Evolutionary conservation across 2,329 filamentous ascomycete genomes (phyloP).

Genomic region (Nemania diffusa): DNA sequence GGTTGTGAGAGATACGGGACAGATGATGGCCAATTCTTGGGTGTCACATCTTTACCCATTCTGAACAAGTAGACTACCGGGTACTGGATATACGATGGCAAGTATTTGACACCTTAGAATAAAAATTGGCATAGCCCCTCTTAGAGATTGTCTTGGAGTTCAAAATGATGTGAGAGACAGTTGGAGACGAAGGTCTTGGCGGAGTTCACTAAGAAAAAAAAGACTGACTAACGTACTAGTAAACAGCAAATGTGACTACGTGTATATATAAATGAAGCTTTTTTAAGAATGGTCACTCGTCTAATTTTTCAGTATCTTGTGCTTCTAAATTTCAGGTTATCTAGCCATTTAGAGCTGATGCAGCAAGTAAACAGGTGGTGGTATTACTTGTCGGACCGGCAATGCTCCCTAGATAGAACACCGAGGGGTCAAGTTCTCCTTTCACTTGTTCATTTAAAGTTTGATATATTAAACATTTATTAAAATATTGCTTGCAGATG

Average conservation of each 20-base stretch:
- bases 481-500: too few relatives aligned
- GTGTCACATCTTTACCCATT: conserved; percentile 49
- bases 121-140: too few relatives aligned
- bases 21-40: conserved; percentile 67
- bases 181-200: not conserved
- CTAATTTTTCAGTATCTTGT: not conserved
- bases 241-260: not conserved
- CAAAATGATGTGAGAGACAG: not conserved
- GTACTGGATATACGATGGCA: not conserved
- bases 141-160: too few relatives aligned
- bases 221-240: not conserved
- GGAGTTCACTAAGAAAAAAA: not conserved
- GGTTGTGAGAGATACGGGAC: conserved; percentile 65
- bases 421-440: too few relatives aligned
- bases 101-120: not conserved
- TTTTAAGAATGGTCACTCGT: not conserved
- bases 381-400: not conserved
- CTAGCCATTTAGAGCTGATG: not conserved
- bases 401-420: not conserved
- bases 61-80: not conserved
- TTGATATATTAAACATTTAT: too few relatives aligned
- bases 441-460: too few relatives aligned
- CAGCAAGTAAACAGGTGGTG: not conserved
- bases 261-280: not conserved
- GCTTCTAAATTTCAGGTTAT: not conserved